These are phyloP conservation scores for Panicum virgatum DNA, from an alignment of 202 grass and related monocot species.

Conservation along the genomic window DNA sequence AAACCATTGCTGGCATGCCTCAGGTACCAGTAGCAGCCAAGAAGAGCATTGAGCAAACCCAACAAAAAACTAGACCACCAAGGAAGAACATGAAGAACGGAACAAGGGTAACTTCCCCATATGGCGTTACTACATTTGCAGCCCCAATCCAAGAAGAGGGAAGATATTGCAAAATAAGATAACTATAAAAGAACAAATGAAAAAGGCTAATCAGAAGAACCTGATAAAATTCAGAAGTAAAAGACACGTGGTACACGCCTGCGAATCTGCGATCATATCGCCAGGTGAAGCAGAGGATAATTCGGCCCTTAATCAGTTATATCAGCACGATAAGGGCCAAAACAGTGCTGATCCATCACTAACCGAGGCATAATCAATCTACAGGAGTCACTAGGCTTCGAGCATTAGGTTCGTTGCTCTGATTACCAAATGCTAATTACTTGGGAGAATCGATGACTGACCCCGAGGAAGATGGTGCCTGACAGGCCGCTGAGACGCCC, in stretches of 20 bases:
- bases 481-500: no score
- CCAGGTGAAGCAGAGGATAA: not conserved
- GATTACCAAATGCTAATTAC: no score
- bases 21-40: not conserved
- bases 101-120: not conserved
- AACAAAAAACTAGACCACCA: not conserved
- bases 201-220: not conserved
- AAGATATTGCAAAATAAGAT: not conserved
- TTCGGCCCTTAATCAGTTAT: no score
- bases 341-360: no score
- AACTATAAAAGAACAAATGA: not conserved
- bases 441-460: no score
- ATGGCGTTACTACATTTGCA: constrained; percentile 7
- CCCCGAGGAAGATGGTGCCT: no score
- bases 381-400: no score
- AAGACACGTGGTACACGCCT: not conserved
- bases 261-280: constrained; percentile 4
- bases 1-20: not conserved
- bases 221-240: not conserved
- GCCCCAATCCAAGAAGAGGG: not conserved
- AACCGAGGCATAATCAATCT: no score
- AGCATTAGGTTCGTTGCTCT: no score
- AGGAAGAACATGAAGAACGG: not conserved
- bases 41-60: constrained; percentile 1
- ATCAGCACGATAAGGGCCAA: no score